Evolutionary conservation across 2,329 filamentous ascomycete genomes (phyloP).

Genomic region (Furcasterigmium sp.): DNA sequence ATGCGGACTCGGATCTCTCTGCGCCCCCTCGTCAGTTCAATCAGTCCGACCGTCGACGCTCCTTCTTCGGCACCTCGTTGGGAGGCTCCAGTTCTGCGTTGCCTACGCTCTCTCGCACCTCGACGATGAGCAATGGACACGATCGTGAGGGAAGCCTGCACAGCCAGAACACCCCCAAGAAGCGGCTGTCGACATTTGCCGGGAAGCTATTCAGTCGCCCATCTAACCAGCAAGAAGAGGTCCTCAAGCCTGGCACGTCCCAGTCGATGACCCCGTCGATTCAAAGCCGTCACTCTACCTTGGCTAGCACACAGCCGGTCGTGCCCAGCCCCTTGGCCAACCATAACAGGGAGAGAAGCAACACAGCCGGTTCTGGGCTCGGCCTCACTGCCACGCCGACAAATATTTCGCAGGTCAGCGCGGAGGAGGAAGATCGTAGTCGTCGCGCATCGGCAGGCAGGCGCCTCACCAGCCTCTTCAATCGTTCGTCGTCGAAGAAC

Average conservation of each 20-base stretch:
- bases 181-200: conserved; percentile 37
- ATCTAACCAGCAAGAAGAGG: conserved; percentile 13
- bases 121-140: conserved; percentile 17
- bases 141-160: conserved; percentile 7
- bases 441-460: conserved; percentile 14
- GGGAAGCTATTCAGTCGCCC: conserved; percentile 21
- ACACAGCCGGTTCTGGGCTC: conserved; percentile 13
- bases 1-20: conserved; percentile 12
- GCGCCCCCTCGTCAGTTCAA: conserved; percentile 11
- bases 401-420: background rate
- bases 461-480: conserved; percentile 16
- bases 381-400: conserved; percentile 1
- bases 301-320: conserved; percentile 4
- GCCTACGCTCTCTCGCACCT: conserved; percentile 15
- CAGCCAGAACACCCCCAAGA: conserved; percentile 25
- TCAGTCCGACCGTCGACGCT: conserved; percentile 28
- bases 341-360: conserved; percentile 12
- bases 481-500: conserved; percentile 13
- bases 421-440: conserved; percentile 15
- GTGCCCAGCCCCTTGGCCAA: conserved; percentile 4
- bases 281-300: conserved; percentile 9
- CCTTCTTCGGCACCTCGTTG: conserved; percentile 27
- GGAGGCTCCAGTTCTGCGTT: conserved; percentile 6
- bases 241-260: conserved; percentile 13
- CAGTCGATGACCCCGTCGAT: conserved; percentile 16